phyloP scores from a whole-genome alignment of 495 filamentous ascomycete species.

The Cercophora sp. region DNA sequence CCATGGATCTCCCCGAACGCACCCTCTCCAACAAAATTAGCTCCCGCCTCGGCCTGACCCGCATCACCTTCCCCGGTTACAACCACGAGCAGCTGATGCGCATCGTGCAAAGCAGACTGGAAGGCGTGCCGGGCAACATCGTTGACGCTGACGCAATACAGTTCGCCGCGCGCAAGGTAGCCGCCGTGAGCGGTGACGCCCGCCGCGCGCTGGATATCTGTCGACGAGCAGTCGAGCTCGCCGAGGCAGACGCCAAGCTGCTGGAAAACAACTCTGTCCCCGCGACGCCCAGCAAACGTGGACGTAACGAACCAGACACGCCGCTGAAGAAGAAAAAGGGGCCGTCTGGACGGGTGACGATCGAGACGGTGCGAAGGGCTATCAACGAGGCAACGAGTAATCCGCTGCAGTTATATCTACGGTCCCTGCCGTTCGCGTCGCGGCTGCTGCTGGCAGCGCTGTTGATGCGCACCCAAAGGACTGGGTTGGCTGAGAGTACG shows the following conservation, averaged over 20 bases:
- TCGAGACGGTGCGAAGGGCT: slow-evolving; percentile 85
- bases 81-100: slow-evolving; percentile 97
- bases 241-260: slow-evolving; percentile 64
- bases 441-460: slow-evolving; percentile 85
- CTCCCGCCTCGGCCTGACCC: slow-evolving; percentile 78
- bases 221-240: slow-evolving; percentile 89
- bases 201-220: slow-evolving; percentile 93
- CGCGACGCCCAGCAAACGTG: slow-evolving; percentile 38
- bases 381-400: slow-evolving; percentile 93
- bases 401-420: slow-evolving; percentile 83
- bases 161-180: slow-evolving; percentile 94
- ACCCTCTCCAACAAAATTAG: slow-evolving; percentile 98
- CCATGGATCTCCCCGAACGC: slow-evolving; percentile 97
- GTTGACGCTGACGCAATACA: slow-evolving; percentile 93
- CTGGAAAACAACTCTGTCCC: slow-evolving; percentile 25
- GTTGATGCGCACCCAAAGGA: slow-evolving; percentile 70
- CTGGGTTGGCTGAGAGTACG: slow-evolving; percentile 79
- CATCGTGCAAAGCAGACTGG: slow-evolving; percentile 86
- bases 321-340: slow-evolving; percentile 22
- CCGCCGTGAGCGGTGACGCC: slow-evolving; percentile 92
- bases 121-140: slow-evolving; percentile 80
- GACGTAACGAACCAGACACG: slow-evolving; percentile 13
- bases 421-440: slow-evolving; percentile 70
- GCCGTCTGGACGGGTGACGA: slow-evolving; percentile 65
- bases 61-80: slow-evolving; percentile 96